These are phyloP conservation scores for Microcera coccophila DNA, from an alignment of 2,329 filamentous ascomycete genomes.

Conservation along the genomic window DNA sequence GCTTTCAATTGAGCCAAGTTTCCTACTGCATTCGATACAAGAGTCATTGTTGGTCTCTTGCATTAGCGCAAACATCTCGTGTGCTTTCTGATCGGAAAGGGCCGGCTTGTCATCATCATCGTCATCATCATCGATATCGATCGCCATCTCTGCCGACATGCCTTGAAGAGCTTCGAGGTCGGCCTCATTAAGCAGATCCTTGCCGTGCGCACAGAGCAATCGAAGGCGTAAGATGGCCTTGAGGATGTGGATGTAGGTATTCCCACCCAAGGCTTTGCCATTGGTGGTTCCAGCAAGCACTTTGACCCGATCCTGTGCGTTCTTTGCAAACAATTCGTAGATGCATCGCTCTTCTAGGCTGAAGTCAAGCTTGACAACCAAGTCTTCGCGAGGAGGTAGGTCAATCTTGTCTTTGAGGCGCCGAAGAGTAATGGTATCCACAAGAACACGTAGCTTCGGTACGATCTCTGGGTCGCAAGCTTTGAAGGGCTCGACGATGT, in stretches of 20 bases:
- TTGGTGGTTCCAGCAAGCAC: slow-evolving; percentile 57
- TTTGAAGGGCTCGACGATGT: slow-evolving; percentile 84
- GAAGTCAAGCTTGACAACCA: slow-evolving; percentile 71
- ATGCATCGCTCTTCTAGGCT: slow-evolving; percentile 68
- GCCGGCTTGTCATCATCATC: slow-evolving; percentile 56
- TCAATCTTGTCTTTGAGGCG: slow-evolving; percentile 89
- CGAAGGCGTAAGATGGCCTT: slow-evolving; percentile 87
- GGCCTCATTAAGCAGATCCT: slow-evolving; percentile 79
- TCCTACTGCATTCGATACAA: slow-evolving; percentile 67
- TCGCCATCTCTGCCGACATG: slow-evolving; percentile 77
- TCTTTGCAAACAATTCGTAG: slow-evolving; percentile 80
- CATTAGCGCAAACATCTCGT: slow-evolving; percentile 81
- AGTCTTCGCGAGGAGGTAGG: slow-evolving; percentile 69
- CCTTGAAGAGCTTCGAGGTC: slow-evolving; percentile 79
- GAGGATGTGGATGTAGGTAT: slow-evolving; percentile 89
- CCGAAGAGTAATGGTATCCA: slow-evolving; percentile 90
- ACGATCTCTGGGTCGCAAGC: slow-evolving; percentile 78
- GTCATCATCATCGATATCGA: slow-evolving; percentile 82
- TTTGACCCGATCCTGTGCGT: slow-evolving; percentile 75
- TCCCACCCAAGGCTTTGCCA: slow-evolving; percentile 69
- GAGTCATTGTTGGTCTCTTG: slow-evolving; percentile 72
- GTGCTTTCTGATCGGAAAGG: slow-evolving; percentile 68
- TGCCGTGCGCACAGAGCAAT: slow-evolving; percentile 89
- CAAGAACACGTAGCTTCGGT: slow-evolving; percentile 78
- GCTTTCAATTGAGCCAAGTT: slow-evolving; percentile 54